phyloP scores from a whole-genome alignment of 306 rosid genomes.

The Glycine latifolia region DNA sequence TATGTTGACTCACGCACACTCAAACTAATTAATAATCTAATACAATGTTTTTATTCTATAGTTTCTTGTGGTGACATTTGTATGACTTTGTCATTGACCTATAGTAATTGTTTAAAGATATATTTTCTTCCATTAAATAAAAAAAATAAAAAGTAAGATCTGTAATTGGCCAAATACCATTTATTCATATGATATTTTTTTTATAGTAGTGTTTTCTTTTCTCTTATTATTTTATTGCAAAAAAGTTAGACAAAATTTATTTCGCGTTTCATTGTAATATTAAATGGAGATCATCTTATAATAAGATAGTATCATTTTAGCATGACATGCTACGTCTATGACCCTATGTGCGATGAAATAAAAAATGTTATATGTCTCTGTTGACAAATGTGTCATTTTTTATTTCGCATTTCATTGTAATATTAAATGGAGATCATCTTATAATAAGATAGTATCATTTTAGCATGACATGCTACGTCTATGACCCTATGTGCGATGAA shows the following conservation, averaged over 20 bases:
- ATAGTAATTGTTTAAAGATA: not conserved
- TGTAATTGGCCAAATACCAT: not conserved
- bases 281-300: no score
- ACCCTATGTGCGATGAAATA: not conserved
- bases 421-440: no score
- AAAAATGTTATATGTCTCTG: not conserved
- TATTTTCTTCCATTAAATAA: slow-evolving; percentile 5
- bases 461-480: not conserved
- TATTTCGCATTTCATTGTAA: no score
- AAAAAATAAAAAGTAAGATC: not conserved
- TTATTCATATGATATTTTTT: no score
- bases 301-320: not conserved
- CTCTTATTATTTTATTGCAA: no score
- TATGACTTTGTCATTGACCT: not conserved
- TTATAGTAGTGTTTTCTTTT: no score
- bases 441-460: not conserved
- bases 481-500: not conserved
- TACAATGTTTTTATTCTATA: not conserved
- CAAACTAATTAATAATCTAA: not conserved
- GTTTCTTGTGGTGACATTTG: not conserved
- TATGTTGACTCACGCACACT: not conserved
- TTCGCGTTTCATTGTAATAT: no score
- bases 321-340: not conserved
- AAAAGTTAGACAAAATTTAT: no score
- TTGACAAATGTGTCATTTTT: slow-evolving; percentile 11